Conservation (phyloP, 2,329 filamentous ascomycete species). For the Penicillium vulpinum region DNA sequence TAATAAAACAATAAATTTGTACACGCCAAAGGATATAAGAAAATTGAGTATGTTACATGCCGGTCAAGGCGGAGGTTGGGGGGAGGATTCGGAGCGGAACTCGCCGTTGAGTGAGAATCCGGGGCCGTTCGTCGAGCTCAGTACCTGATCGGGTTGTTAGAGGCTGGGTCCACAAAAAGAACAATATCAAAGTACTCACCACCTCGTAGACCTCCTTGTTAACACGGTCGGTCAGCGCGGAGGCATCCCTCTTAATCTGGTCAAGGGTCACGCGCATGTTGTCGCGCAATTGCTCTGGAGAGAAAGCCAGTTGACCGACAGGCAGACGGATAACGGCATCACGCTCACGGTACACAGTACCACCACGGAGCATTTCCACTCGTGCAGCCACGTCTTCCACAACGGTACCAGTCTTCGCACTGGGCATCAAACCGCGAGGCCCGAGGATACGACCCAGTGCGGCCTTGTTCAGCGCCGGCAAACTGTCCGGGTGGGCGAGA, state of each 20-base stretch:
- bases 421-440: conserved; percentile 91
- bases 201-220: conserved; percentile 73
- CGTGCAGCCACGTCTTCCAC: conserved; percentile 74
- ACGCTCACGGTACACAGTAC: conserved; percentile 82
- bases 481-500: conserved; percentile 77
- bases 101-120: conserved; percentile 84
- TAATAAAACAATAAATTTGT: conserved; percentile 46
- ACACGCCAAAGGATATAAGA: conserved; percentile 34
- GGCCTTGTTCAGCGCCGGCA: conserved; percentile 77
- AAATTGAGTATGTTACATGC: conserved; percentile 53
- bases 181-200: conserved; percentile 44
- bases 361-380: conserved; percentile 80
- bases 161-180: neutral
- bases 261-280: conserved; percentile 80
- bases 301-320: conserved; percentile 87
- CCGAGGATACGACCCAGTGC: conserved; percentile 78
- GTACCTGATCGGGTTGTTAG: conserved; percentile 52
- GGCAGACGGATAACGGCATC: conserved; percentile 81
- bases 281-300: conserved; percentile 77
- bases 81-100: conserved; percentile 64
- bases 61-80: conserved; percentile 51
- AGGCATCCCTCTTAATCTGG: conserved; percentile 75
- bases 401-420: conserved; percentile 81
- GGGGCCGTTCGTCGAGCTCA: conserved; percentile 84
- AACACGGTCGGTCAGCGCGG: conserved; percentile 61